Conservation (phyloP, 2,329 filamentous ascomycete genomes). For the Didymella lethalis region DNA sequence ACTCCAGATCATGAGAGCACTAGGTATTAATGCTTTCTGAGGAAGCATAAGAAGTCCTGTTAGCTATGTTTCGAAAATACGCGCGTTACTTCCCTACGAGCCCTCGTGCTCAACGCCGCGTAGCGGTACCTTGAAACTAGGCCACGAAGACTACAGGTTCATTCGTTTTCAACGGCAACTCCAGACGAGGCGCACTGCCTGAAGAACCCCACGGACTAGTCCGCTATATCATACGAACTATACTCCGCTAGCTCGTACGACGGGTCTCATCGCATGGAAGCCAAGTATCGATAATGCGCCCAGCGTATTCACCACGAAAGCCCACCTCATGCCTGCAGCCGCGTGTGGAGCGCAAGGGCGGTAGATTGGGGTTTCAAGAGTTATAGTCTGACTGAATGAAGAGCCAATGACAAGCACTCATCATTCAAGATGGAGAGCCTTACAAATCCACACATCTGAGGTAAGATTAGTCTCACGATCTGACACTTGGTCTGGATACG, state of each 20-base stretch:
- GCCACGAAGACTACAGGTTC: slow-evolving; percentile 20
- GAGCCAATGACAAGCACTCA: too few relatives aligned
- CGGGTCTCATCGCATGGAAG: not conserved
- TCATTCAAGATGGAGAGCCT: too few relatives aligned
- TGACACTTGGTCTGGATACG: too few relatives aligned
- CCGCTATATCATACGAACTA: slow-evolving; percentile 26
- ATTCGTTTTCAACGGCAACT: slow-evolving; percentile 14
- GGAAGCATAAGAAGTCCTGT: not conserved
- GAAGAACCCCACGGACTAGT: slow-evolving; percentile 7
- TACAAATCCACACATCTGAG: not conserved
- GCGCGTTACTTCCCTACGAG: not conserved
- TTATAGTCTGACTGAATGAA: not conserved
- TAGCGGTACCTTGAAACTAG: slow-evolving; percentile 6
- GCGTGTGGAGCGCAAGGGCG: too few relatives aligned
- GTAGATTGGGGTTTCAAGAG: not conserved
- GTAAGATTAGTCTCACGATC: not conserved
- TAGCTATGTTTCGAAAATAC: not conserved
- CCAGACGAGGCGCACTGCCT: slow-evolving; percentile 24
- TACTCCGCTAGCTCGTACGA: slow-evolving; percentile 15
- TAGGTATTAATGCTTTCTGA: too few relatives aligned
- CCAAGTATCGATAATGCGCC: not conserved
- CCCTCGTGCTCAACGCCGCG: slow-evolving; percentile 1
- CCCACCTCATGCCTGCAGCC: not conserved
- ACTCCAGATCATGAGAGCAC: not conserved
- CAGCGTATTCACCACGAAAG: not conserved